Conservation (phyloP, 768 basidiomycete genomes). For the Auriculariales sp. region DNA sequence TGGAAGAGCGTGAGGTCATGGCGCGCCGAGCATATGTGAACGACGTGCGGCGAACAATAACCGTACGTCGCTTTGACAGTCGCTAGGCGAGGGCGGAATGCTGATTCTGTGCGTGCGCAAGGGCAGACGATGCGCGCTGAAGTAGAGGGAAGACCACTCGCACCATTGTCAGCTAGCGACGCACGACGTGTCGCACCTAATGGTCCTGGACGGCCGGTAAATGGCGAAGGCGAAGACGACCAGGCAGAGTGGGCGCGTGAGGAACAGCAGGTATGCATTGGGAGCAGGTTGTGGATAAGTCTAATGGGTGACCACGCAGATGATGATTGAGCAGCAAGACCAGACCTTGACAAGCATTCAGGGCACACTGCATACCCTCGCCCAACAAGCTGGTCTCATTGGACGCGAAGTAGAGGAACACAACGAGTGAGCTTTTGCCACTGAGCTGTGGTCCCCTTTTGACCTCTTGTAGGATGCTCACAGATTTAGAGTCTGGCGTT, state of each 20-base stretch:
- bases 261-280: slow-evolving; percentile 61
- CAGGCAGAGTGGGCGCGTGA: slow-evolving; percentile 71
- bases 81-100: neutral
- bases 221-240: slow-evolving; percentile 34
- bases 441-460: slow-evolving; percentile 1
- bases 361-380: slow-evolving; percentile 70
- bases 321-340: slow-evolving; percentile 83
- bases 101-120: slow-evolving; percentile 14
- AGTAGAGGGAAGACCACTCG: slow-evolving; percentile 18
- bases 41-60: slow-evolving; percentile 59
- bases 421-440: slow-evolving; percentile 54
- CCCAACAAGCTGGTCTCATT: slow-evolving; percentile 88
- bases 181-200: slow-evolving; percentile 6
- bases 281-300: neutral
- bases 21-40: slow-evolving; percentile 63
- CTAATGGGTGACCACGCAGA: slow-evolving; percentile 24
- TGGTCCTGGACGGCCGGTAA: slow-evolving; percentile 4
- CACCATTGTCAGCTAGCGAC: neutral
- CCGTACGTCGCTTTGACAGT: slow-evolving; percentile 35
- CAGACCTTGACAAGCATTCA: slow-evolving; percentile 76
- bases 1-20: slow-evolving; percentile 64
- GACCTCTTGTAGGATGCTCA: slow-evolving; percentile 47
- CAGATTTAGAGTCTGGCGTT: slow-evolving; percentile 61
- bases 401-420: slow-evolving; percentile 87
- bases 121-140: slow-evolving; percentile 65